Conservation (phyloP, 148 eudicot genomes). For the Pouteria glomerata region DNA sequence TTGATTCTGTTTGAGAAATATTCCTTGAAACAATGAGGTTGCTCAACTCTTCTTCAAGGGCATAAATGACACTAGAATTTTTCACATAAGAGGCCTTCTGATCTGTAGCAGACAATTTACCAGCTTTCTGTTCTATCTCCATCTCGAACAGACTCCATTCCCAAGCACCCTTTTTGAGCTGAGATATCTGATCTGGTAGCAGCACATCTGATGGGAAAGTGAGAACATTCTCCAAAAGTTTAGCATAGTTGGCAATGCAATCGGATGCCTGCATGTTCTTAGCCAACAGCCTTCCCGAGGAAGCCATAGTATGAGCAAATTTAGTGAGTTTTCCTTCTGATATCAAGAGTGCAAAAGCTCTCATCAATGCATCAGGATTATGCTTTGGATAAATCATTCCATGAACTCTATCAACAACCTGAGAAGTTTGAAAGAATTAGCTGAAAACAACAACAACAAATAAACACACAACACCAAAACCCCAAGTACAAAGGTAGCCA, state of each 20-base stretch:
- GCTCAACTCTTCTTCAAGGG: slow-evolving; percentile 56
- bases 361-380: slow-evolving; percentile 58
- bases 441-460: slow-evolving; percentile 2
- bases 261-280: slow-evolving; percentile 78
- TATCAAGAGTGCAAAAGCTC: slow-evolving; percentile 63
- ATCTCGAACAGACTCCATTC: slow-evolving; percentile 66
- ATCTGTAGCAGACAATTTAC: slow-evolving; percentile 19
- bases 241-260: slow-evolving; percentile 63
- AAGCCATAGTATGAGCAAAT: slow-evolving; percentile 59
- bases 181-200: slow-evolving; percentile 56
- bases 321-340: slow-evolving; percentile 56
- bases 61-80: slow-evolving; percentile 46
- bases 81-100: slow-evolving; percentile 18
- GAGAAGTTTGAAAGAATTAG: slow-evolving; percentile 11
- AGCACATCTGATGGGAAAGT: slow-evolving; percentile 74
- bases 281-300: slow-evolving; percentile 73
- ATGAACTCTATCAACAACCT: slow-evolving; percentile 84
- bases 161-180: slow-evolving; percentile 61
- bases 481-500: neutral
- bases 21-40: slow-evolving; percentile 21
- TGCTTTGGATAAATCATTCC: slow-evolving; percentile 71
- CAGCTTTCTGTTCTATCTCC: slow-evolving; percentile 31
- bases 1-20: slow-evolving; percentile 27
- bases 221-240: slow-evolving; percentile 70
- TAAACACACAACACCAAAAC: slow-evolving; percentile 1